Evolutionary conservation across 2,329 filamentous ascomycete genomes (phyloP), one percentile per base, ranked within the genome.

Genomic region (Escovopsis sp.): DNA sequence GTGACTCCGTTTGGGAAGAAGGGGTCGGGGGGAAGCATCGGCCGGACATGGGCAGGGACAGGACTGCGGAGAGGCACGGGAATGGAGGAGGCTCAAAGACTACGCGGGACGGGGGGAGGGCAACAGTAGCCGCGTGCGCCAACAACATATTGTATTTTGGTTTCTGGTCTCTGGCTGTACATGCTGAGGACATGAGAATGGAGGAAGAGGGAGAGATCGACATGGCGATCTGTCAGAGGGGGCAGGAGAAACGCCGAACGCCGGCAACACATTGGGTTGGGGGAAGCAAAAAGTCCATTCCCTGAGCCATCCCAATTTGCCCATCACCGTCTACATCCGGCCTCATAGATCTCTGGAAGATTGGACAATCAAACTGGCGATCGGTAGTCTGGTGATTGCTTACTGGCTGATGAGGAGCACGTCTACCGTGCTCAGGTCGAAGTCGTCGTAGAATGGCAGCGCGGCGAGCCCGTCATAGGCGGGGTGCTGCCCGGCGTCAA

Each of bases 401-500:
- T 93, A 96, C 91, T 98, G 91, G 79, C 87, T 96, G 57, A 98
- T 94, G 50, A 98, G 72, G 42, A 98, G 82, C 53, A 98, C 83
- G 60, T 98, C 91, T 51, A 98, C 88, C 2, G 86, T 94, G 64
- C 89, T 95, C 15, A 98, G 72, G 58, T 98, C 91, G 62, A 96
- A 98, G 57, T 96, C 88, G 60, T 98, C 91, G 63, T 95, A 98
- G 66, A 95, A 98, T 0, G 91, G 91, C 39, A 98, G 77, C 9
- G 85, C 84, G 3, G 88, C 85, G 46, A 96, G 79, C 32, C 91
- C 91, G 56, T 96, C 88, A 61, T 95, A 94, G 8, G 86, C 91
- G 39, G 91, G 88, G 61, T 98, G 91, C 66, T 95, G 89, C 39
- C 91, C 91, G 39, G 91, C 91, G 66, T 98, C 91, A 52, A 98